Conservation (phyloP, 75 land plant genomes). For the Pinus tabuliformis region DNA sequence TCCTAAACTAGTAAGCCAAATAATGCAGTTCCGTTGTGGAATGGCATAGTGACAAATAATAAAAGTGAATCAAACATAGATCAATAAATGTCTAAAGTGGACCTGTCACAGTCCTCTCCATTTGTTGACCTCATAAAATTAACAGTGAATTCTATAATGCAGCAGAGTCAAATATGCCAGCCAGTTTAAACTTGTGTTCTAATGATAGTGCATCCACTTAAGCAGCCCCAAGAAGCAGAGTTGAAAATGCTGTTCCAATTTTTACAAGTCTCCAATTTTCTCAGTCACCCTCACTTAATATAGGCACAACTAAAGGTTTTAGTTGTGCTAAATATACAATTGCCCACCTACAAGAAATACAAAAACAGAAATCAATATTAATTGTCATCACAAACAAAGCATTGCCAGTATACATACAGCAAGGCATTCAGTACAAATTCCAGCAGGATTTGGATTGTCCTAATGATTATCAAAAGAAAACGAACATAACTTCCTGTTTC, state of each 20-base stretch:
- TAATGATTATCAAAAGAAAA: not conserved
- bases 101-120: no score
- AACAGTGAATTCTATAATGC: no score
- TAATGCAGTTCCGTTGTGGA: no score
- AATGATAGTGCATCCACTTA: slow-evolving; percentile 2
- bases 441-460: not conserved
- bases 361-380: not conserved
- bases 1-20: no score
- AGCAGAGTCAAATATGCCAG: no score
- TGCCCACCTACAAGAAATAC: slow-evolving; percentile 14
- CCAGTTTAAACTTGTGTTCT: no score
- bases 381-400: not conserved
- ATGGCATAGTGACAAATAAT: no score
- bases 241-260: not conserved
- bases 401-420: not conserved
- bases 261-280: slow-evolving; percentile 1
- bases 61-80: no score
- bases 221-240: not conserved
- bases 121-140: no score
- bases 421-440: not conserved
- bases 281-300: slow-evolving; percentile 2
- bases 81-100: no score
- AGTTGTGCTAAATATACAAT: slow-evolving; percentile 15
- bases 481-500: not conserved
- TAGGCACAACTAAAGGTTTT: slow-evolving; percentile 11